phyloP scores from a whole-genome alignment of 495 filamentous ascomycete genomes.

The Talaromyces stipitatus region DNA sequence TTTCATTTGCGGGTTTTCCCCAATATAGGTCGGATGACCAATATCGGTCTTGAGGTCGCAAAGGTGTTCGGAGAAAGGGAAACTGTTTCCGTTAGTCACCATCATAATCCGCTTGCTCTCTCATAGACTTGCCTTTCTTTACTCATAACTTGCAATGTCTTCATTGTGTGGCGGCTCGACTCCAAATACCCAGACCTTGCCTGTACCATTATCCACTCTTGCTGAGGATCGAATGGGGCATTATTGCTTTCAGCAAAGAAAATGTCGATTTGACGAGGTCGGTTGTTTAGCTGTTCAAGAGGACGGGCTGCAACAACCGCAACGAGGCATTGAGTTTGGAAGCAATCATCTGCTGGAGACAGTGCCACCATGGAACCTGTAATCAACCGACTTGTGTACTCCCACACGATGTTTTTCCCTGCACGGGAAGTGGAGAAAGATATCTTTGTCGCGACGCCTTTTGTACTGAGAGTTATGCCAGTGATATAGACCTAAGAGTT shows the following conservation, averaged over 20 bases:
- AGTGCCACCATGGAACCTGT: slow-evolving; percentile 66
- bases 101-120: slow-evolving; percentile 29
- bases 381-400: slow-evolving; percentile 63
- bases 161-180: slow-evolving; percentile 60
- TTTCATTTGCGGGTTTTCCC: slow-evolving; percentile 35
- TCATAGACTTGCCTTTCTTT: slow-evolving; percentile 43
- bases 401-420: slow-evolving; percentile 66
- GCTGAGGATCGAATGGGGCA: slow-evolving; percentile 57
- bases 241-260: slow-evolving; percentile 58
- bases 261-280: slow-evolving; percentile 68
- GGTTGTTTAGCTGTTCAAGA: slow-evolving; percentile 48
- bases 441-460: slow-evolving; percentile 59
- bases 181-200: slow-evolving; percentile 66
- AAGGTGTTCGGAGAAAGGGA: slow-evolving; percentile 56
- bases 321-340: slow-evolving; percentile 57
- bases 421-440: slow-evolving; percentile 63
- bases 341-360: slow-evolving; percentile 54
- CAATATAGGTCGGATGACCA: slow-evolving; percentile 41
- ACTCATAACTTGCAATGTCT: slow-evolving; percentile 65
- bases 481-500: slow-evolving; percentile 54
- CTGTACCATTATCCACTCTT: slow-evolving; percentile 75
- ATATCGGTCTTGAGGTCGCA: slow-evolving; percentile 42
- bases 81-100: slow-evolving; percentile 30
- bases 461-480: slow-evolving; percentile 51
- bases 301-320: slow-evolving; percentile 69